Base-by-base conservation (phyloP, 2,329 filamentous ascomycete species). In the Aspergillus sojae region DNA sequence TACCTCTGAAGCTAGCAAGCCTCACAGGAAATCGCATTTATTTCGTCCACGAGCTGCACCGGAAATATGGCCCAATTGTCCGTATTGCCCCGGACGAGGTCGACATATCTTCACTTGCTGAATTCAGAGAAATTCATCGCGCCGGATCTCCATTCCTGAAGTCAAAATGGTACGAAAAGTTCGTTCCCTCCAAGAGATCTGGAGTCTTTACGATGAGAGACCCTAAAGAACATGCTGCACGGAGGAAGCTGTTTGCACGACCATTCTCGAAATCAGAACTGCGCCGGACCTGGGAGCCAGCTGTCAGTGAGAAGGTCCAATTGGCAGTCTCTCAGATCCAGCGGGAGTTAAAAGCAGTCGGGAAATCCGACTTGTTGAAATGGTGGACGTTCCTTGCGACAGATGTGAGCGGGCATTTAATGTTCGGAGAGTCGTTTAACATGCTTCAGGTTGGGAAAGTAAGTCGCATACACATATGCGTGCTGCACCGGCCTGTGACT, bases 311-410 rank as follows among this genome's bases (percentile, higher is more conserved):
- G 0, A 81, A 78, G 34, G 75, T 77, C 1, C 68, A 75, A 2
- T 62, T 82, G 19, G 71, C 80, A 0, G 75, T 85, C 0, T 52
- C 77, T 4, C 75, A 73, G 57, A 85, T 85, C 39, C 72, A 66
- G 0, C 70, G 78, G n/a, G 82, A 85, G 60, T 75, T 78, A 68
- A 64, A 77, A 70, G 67, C 58, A n/a, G 54, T 58, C 3, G 75
- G 79, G 0, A 70, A 62, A 3, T 74, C 71, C 0, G 81, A 86
- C 63, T 69, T 85, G 0, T 72, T 79, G 50, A 84, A 84, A 62
- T 86, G 84, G 83, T 82, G 76, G 71, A 73, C 79, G 6, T 84
- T 84, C 57, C 78, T 85, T 74, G 73, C 82, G 0, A 83, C 82
- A 0, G 85, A 86, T 68, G 72, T 83, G 0, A 82, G 84, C 56